phyloP scores from a whole-genome alignment of 2,329 filamentous ascomycete species.

The Talaromyces marneffei region DNA sequence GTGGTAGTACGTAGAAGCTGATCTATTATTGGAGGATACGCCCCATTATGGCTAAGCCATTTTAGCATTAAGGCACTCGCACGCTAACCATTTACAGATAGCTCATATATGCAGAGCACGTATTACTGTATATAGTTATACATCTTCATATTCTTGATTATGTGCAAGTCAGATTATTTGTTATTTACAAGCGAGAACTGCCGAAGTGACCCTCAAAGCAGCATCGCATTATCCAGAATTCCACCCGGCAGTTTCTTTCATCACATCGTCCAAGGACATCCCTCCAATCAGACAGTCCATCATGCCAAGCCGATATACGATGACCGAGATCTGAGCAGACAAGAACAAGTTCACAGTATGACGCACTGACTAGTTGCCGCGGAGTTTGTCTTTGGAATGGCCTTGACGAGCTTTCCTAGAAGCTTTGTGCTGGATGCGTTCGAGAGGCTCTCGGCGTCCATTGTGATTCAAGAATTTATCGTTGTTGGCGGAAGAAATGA shows the following conservation, averaged over 20 bases:
- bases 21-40: not conserved
- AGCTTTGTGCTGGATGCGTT: not conserved
- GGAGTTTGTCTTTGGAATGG: not conserved
- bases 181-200: too few relatives aligned
- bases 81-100: not conserved
- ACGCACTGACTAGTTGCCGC: not conserved
- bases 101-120: not conserved
- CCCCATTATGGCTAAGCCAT: not conserved
- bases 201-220: too few relatives aligned
- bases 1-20: fast-evolving
- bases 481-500: not conserved
- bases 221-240: too few relatives aligned
- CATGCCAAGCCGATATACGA: not conserved
- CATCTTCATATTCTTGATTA: too few relatives aligned
- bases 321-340: too few relatives aligned
- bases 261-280: too few relatives aligned
- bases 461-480: not conserved
- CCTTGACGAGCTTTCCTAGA: not conserved
- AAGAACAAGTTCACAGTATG: not conserved
- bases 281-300: too few relatives aligned
- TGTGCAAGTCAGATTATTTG: too few relatives aligned
- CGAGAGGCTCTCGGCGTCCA: not conserved
- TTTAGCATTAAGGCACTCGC: not conserved
- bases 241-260: too few relatives aligned
- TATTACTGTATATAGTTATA: too few relatives aligned